phyloP scores from a whole-genome alignment of 2,329 filamentous ascomycete species.

The Botrytis fabae region DNA sequence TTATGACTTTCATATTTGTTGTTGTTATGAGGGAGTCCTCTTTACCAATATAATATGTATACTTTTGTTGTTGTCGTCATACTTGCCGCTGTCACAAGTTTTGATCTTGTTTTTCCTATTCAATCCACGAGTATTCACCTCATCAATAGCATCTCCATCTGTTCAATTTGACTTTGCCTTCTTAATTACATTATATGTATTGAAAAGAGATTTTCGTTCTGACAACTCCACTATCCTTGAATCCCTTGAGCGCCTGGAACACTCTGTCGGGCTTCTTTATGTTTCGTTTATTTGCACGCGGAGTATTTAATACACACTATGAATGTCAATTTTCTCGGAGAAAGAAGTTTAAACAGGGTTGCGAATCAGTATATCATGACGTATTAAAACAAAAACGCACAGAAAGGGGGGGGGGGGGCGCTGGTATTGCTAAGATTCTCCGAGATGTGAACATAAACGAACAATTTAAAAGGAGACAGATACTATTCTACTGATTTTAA shows the following conservation, averaged over 20 bases:
- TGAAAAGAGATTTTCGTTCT: not conserved
- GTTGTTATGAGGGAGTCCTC: too few relatives aligned
- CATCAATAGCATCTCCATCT: not conserved
- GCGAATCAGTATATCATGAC: not conserved
- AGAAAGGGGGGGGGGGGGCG: too few relatives aligned
- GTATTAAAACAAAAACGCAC: not conserved
- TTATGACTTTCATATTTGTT: not conserved
- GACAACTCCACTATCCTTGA: not conserved
- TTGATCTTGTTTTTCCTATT: not conserved
- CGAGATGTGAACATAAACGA: not conserved
- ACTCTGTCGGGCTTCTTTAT: not conserved
- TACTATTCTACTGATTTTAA: too few relatives aligned
- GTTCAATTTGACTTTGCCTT: not conserved
- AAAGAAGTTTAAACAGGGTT: not conserved
- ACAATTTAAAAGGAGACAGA: not conserved
- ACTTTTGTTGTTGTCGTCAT: not conserved
- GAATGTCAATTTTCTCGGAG: rapidly evolving
- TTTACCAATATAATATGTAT: not conserved
- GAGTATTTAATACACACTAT: not conserved
- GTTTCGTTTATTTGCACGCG: not conserved
- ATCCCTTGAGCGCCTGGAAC: rapidly evolving
- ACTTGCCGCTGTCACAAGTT: not conserved
- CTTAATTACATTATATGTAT: rapidly evolving
- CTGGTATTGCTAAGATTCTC: too few relatives aligned
- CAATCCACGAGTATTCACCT: not conserved